Conservation (phyloP, 768 basidiomycete species). For the Lentinula aciculospora region DNA sequence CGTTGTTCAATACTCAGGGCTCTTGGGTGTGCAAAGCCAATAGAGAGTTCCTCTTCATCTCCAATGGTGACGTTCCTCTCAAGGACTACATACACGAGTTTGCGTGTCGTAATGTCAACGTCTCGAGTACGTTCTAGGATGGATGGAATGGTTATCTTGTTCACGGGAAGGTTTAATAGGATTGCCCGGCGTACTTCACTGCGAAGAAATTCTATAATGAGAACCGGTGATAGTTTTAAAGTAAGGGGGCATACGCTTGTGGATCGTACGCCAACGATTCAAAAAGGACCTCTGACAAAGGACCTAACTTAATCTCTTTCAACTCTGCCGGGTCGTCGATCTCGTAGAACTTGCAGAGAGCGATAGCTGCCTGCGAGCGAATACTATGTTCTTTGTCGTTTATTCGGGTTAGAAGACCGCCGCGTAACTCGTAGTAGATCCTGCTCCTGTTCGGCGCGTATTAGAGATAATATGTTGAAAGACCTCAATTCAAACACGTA, state of each 20-base stretch:
- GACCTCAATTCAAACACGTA: constrained; percentile 30
- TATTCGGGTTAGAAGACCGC: constrained; percentile 62
- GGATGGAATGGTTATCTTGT: constrained; percentile 45
- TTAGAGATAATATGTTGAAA: constrained; percentile 1
- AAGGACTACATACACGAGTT: constrained; percentile 61
- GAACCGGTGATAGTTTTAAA: neutral
- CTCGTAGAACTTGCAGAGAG: constrained; percentile 70
- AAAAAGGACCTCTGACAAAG: constrained; percentile 55
- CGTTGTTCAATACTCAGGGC: constrained; percentile 67
- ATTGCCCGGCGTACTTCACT: constrained; percentile 87
- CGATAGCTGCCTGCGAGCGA: constrained; percentile 74
- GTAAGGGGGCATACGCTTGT: constrained; percentile 54
- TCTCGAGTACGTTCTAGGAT: constrained; percentile 80
- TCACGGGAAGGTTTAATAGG: constrained; percentile 64
- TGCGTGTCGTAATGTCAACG: constrained; percentile 68
- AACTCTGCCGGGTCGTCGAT: constrained; percentile 60
- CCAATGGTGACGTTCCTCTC: constrained; percentile 27
- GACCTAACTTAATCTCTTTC: constrained; percentile 37
- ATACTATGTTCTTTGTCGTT: constrained; percentile 75
- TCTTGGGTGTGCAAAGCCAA: constrained; percentile 59
- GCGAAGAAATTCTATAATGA: neutral
- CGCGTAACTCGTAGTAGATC: constrained; percentile 57
- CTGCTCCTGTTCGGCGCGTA: constrained; percentile 53
- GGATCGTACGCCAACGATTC: constrained; percentile 68
- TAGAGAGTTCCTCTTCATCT: constrained; percentile 18